phyloP scores from a whole-genome alignment of 352 stramenopile species.

The Elongisporangium undulatum region DNA sequence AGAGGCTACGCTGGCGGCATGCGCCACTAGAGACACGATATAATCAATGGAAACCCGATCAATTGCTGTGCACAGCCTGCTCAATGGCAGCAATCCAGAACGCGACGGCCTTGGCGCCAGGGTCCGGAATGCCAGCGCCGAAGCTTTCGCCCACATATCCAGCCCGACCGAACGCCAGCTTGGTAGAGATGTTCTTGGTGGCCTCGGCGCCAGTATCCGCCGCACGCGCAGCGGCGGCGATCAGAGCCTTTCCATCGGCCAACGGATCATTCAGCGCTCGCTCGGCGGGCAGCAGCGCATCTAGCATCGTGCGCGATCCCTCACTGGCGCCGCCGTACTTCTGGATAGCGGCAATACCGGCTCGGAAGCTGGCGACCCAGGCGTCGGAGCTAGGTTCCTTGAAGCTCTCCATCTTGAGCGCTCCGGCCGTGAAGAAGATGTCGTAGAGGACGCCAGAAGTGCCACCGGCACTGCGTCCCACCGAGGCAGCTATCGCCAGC shows the following conservation, averaged over 20 bases:
- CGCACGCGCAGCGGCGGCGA: constrained; percentile 53
- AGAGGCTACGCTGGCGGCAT: not conserved
- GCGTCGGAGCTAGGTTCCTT: constrained; percentile 22
- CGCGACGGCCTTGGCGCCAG: constrained; percentile 91
- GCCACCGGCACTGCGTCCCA: constrained; percentile 86
- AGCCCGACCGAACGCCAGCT: constrained; percentile 60
- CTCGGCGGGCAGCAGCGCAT: constrained; percentile 91
- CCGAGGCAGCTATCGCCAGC: constrained; percentile 53
- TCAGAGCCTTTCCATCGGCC: constrained; percentile 17
- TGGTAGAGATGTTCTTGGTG: constrained; percentile 87
- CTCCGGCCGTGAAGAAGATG: constrained; percentile 87
- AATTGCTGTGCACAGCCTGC: constrained; percentile 31
- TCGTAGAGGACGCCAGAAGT: constrained; percentile 94
- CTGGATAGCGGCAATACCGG: constrained; percentile 77
- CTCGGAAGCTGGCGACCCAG: constrained; percentile 52
- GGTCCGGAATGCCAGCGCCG: constrained; percentile 88
- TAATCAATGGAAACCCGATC: constrained; percentile 5
- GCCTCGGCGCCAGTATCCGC: constrained; percentile 87
- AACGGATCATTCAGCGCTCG: constrained; percentile 29
- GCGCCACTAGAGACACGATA: not conserved
- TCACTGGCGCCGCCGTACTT: constrained; percentile 93
- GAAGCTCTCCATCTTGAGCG: constrained; percentile 43
- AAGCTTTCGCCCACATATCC: constrained; percentile 90
- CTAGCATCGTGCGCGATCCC: constrained; percentile 96
- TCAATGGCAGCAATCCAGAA: constrained; percentile 83